phyloP scores from a whole-genome alignment of 176 grass and related monocot genomes.

The Eleusine coracana region DNA sequence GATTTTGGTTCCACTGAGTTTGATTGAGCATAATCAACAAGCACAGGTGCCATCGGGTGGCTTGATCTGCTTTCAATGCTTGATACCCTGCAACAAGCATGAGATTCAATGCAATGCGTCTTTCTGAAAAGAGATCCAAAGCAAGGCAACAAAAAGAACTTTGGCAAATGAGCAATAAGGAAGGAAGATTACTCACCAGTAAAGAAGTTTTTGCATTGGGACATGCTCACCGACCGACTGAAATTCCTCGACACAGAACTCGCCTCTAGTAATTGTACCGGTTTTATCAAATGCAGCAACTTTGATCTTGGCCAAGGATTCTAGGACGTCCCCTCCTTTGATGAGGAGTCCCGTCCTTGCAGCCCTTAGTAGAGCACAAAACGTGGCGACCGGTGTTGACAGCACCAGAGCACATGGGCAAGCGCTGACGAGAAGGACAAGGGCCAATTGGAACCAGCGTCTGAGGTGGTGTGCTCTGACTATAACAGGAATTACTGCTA shows the following conservation, averaged over 20 bases:
- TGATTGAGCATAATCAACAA: conserved; percentile 74
- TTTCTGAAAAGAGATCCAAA: neutral
- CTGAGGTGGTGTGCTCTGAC: conserved; percentile 51
- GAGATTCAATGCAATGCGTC: neutral
- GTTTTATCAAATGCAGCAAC: conserved; percentile 94
- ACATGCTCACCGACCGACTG: conserved; percentile 36
- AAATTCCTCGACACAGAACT: conserved; percentile 79
- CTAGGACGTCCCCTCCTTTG: conserved; percentile 95
- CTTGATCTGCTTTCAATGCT: conserved; percentile 96
- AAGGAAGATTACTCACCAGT: conserved; percentile 49
- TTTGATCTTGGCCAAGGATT: conserved; percentile 68
- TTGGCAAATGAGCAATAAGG: neutral
- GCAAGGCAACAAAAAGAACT: neutral
- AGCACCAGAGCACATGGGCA: conserved; percentile 93
- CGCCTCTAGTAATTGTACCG: conserved; percentile 90
- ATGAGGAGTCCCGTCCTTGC: conserved; percentile 76
- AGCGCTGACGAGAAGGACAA: conserved; percentile 90
- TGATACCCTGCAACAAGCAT: conserved; percentile 68
- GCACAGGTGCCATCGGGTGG: conserved; percentile 88
- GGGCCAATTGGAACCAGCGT: conserved; percentile 68
- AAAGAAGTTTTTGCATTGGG: conserved; percentile 59
- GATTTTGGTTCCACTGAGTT: conserved; percentile 79
- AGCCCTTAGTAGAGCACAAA: conserved; percentile 84
- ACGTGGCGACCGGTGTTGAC: conserved; percentile 87
- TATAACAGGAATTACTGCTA: conserved; percentile 67